phyloP scores from a whole-genome alignment of 2,329 filamentous ascomycete species.

The Cladophialophora yegresii region DNA sequence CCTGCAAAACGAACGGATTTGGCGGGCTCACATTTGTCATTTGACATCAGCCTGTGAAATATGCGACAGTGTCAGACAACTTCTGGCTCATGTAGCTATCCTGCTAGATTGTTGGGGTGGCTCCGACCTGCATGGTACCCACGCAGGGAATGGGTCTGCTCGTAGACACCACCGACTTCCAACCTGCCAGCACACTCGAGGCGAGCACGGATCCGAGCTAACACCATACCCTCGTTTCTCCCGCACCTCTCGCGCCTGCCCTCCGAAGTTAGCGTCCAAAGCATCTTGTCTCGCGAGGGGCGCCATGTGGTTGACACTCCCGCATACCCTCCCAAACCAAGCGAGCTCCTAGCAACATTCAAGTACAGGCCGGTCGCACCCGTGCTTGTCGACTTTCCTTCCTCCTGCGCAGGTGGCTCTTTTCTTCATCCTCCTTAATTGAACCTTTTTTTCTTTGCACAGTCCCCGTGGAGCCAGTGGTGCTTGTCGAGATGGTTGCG shows the following conservation, averaged over 20 bases:
- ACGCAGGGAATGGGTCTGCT: not conserved
- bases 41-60: not conserved
- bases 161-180: conserved; percentile 1
- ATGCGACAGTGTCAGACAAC: not conserved
- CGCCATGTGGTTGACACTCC: conserved; percentile 11
- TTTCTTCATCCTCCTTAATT: not conserved
- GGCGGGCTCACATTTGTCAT: not conserved
- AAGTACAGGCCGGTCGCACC: conserved; percentile 13
- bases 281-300: conserved; percentile 18
- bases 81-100: not conserved
- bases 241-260: conserved; percentile 13
- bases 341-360: conserved; percentile 6
- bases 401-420: not conserved
- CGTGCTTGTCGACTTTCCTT: conserved; percentile 3
- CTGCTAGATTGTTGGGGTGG: not conserved
- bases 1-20: not conserved
- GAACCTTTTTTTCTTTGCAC: not conserved
- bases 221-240: conserved; percentile 7
- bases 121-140: conserved; percentile 1
- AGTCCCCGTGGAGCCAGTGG: not conserved
- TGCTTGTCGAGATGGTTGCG: conserved; percentile 19
- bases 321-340: conserved; percentile 8
- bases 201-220: not conserved
- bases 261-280: conserved; percentile 15
- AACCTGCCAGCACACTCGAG: conserved; percentile 7